A percentile compares a stretch with the other conserved stretches of the same genome.
Evolutionary conservation across 768 basidiomycete species (phyloP).

Genomic region (Peribolospora kevripleyi): DNA sequence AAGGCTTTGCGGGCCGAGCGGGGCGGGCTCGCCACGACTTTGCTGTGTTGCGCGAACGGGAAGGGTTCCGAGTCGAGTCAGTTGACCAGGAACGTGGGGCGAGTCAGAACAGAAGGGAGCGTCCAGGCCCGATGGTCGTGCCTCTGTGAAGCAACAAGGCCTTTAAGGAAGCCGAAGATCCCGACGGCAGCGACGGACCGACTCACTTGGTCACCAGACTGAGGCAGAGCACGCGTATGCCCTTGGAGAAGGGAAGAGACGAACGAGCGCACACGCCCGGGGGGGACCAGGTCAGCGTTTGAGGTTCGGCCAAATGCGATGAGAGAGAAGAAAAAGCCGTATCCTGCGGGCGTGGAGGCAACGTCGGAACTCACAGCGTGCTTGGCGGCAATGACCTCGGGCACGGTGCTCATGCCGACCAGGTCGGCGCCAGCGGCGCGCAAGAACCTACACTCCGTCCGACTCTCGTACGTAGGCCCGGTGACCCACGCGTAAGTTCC

Average conservation of each 20-base stretch:
- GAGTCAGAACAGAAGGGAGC: no score
- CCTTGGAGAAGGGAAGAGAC: not conserved
- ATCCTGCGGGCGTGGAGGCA: not conserved
- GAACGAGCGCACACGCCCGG: not conserved
- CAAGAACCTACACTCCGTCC: slow-evolving; percentile 60
- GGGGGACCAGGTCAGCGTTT: not conserved
- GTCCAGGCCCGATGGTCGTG: no score
- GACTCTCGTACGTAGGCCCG: slow-evolving; percentile 73
- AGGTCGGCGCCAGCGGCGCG: slow-evolving; percentile 54
- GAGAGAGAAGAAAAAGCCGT: not conserved
- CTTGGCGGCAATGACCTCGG: slow-evolving; percentile 53
- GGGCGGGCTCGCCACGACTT: no score
- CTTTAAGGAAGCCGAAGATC: not conserved
- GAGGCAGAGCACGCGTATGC: not conserved
- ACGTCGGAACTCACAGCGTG: slow-evolving; percentile 7
- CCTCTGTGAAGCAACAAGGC: no score
- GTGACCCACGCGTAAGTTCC: slow-evolving; percentile 69
- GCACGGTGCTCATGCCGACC: slow-evolving; percentile 86
- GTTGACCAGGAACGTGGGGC: no score
- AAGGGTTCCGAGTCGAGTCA: no score
- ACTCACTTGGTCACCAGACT: not conserved
- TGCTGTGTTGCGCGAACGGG: no score
- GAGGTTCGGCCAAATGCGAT: not conserved
- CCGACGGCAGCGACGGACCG: no score
- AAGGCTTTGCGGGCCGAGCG: not conserved